Conservation (phyloP, 2,329 filamentous ascomycete genomes). For the Didymosphaeria variabile region DNA sequence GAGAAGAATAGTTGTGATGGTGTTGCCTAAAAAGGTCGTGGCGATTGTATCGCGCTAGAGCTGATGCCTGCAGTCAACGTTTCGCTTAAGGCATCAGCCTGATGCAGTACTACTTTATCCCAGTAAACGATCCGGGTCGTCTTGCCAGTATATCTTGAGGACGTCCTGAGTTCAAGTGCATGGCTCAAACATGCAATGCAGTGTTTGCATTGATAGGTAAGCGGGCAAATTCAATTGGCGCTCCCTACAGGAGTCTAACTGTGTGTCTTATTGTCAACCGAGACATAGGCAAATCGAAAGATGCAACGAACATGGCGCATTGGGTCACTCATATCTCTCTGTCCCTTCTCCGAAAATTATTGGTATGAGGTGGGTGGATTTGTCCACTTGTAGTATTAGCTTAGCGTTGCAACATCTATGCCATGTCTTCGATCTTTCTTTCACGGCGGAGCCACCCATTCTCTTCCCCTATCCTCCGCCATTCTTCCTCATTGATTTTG, state of each 20-base stretch:
- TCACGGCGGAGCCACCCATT: constrained; percentile 5
- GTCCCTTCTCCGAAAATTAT: too few species aligned
- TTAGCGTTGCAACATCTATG: background rate
- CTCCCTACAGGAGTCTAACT: too few species aligned
- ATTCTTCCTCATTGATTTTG: constrained; percentile 3
- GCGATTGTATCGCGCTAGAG: background rate
- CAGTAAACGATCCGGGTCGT: background rate
- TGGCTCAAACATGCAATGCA: background rate
- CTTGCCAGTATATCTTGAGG: background rate
- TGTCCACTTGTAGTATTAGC: background rate
- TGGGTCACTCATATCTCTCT: background rate
- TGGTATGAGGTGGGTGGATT: background rate
- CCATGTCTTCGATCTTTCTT: background rate
- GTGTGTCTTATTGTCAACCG: too few species aligned
- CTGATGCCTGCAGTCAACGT: background rate
- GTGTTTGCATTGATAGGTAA: too few species aligned
- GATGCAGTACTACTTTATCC: background rate
- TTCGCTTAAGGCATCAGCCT: background rate
- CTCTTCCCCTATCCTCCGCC: constrained; percentile 6
- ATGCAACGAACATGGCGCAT: background rate
- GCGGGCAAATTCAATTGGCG: too few species aligned
- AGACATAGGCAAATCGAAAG: too few species aligned
- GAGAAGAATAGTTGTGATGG: background rate
- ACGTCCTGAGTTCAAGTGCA: background rate
- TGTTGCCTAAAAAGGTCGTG: background rate